Percentiles rank a stretch among this genome's conserved stretches.
Evolutionary conservation across 371 early-diverging fungal genomes (phyloP).

Genomic region (Zychaea mexicana): DNA sequence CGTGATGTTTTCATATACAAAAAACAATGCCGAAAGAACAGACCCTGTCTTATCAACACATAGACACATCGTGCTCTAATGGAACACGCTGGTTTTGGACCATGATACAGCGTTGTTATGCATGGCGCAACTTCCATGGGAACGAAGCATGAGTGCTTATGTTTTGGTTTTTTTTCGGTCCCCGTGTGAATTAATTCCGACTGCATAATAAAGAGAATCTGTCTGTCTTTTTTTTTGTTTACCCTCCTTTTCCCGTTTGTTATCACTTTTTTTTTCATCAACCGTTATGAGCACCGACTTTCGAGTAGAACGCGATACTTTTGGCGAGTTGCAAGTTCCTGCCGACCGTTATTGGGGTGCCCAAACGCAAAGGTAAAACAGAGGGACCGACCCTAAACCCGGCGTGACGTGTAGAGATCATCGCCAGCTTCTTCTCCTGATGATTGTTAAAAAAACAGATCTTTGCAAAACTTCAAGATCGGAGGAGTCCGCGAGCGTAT

Average conservation of each 20-base stretch:
- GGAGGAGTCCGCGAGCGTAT: conserved; percentile 81
- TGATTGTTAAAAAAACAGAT: conserved; percentile 41
- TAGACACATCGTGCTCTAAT: no score
- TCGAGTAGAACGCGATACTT: conserved; percentile 81
- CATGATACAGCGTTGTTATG: no score
- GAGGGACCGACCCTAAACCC: no score
- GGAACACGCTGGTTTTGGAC: no score
- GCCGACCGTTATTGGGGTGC: conserved; percentile 89
- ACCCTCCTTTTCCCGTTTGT: background rate
- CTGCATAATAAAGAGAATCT: background rate
- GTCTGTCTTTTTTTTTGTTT: background rate
- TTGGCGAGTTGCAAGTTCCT: conserved; percentile 88
- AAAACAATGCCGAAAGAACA: background rate
- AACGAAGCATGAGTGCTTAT: conserved; percentile 3
- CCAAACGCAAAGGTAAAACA: conserved; percentile 79
- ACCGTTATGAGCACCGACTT: conserved; percentile 27
- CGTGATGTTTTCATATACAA: background rate
- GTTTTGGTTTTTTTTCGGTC: background rate
- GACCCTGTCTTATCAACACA: no score
- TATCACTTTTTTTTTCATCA: background rate
- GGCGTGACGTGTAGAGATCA: no score
- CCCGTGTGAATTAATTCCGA: background rate
- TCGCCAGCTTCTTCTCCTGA: no score
- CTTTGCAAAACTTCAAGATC: conserved; percentile 86
- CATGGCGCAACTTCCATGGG: no score